These are phyloP conservation scores for Silene latifolia DNA, from an alignment of 148 eudicot species.

Conservation along the genomic window DNA sequence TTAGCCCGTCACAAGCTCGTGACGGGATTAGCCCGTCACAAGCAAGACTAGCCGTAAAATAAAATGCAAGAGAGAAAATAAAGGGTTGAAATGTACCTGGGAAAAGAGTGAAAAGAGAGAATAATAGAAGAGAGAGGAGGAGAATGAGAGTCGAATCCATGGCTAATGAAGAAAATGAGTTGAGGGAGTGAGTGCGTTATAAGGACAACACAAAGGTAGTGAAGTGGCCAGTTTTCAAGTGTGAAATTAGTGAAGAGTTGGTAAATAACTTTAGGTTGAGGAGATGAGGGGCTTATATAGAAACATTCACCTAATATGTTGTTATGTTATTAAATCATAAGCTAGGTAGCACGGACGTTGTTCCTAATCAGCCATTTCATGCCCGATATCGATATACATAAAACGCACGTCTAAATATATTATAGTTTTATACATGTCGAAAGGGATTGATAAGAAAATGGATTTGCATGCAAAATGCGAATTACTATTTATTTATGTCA, in stretches of 20 bases:
- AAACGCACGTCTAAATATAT: too few species aligned
- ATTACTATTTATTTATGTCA: too few species aligned
- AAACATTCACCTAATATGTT: conserved; percentile 4
- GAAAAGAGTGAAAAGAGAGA: conserved; percentile 31
- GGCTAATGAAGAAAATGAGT: background rate
- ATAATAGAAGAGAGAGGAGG: conserved; percentile 28
- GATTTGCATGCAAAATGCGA: too few species aligned
- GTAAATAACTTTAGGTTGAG: background rate
- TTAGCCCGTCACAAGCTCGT: too few species aligned
- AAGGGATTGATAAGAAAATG: too few species aligned
- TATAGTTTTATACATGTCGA: too few species aligned
- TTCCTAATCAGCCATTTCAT: too few species aligned
- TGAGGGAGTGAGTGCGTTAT: conserved; percentile 1
- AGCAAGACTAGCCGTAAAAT: too few species aligned
- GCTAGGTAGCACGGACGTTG: too few species aligned
- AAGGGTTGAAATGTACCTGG: conserved; percentile 40
- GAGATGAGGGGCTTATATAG: conserved; percentile 10
- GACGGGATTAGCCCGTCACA: too few species aligned
- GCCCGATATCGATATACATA: too few species aligned
- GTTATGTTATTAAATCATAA: background rate
- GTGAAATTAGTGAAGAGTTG: background rate
- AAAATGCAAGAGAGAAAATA: background rate
- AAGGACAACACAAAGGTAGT: background rate
- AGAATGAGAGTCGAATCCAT: conserved; percentile 22
- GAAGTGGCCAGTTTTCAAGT: conserved; percentile 7